Evolutionary conservation across 2,329 filamentous ascomycete species (phyloP).

Genomic region (Fusarium siculi): DNA sequence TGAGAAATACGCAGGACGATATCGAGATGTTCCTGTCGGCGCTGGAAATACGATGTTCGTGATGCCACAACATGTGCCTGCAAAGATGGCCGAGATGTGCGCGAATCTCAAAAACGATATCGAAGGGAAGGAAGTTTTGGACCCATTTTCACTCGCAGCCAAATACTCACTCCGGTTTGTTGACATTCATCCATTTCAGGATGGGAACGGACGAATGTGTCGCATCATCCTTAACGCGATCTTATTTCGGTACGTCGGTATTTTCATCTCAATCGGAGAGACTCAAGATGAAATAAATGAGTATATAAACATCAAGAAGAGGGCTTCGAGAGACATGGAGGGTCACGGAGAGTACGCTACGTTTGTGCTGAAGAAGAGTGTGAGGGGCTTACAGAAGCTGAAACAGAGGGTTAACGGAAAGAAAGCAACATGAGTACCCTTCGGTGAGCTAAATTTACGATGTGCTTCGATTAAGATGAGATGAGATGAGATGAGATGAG

Average conservation of each 20-base stretch:
- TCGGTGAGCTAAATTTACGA: rapidly evolving
- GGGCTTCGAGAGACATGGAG: slow-evolving; percentile 36
- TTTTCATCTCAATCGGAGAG: slow-evolving; percentile 39
- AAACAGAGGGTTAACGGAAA: slow-evolving; percentile 39
- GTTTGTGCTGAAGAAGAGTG: slow-evolving; percentile 36
- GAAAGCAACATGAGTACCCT: neutral
- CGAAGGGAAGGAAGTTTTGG: slow-evolving; percentile 13
- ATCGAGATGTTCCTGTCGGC: slow-evolving; percentile 38
- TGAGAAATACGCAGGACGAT: slow-evolving; percentile 42
- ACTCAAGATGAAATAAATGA: slow-evolving; percentile 22
- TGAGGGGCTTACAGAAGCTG: slow-evolving; percentile 23
- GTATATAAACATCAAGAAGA: slow-evolving; percentile 42
- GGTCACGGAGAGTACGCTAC: slow-evolving; percentile 45
- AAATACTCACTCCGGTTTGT: slow-evolving; percentile 48
- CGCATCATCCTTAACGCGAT: slow-evolving; percentile 52
- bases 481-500: neutral
- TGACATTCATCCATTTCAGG: slow-evolving; percentile 53
- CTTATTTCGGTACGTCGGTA: slow-evolving; percentile 45
- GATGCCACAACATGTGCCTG: slow-evolving; percentile 38
- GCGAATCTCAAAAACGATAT: slow-evolving; percentile 33
- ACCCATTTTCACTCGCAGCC: slow-evolving; percentile 46
- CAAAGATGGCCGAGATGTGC: slow-evolving; percentile 45
- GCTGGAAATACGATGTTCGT: slow-evolving; percentile 45
- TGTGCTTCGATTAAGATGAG: rapidly evolving
- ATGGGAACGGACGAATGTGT: slow-evolving; percentile 53